A percentile compares a stretch with the other conserved stretches of the same genome.
Evolutionary conservation across 2,329 filamentous ascomycete genomes (phyloP).

Genomic region (Claviceps pazoutovae): DNA sequence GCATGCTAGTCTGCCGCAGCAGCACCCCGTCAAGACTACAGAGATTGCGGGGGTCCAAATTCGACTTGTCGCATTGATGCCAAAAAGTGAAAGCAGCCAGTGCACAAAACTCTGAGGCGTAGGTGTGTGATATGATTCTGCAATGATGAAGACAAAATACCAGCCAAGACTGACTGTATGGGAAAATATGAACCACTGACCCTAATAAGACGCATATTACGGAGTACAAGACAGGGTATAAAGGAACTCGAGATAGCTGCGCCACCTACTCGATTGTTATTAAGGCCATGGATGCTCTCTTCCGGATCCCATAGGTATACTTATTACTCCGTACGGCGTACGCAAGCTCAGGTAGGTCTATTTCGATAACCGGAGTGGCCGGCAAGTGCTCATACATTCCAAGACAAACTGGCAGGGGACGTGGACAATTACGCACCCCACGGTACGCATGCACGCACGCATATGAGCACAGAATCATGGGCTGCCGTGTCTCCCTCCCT

Average conservation of each 20-base stretch:
- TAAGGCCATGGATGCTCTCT: background rate
- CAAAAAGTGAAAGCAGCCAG: background rate
- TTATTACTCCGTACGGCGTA: no score
- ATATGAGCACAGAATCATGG: background rate
- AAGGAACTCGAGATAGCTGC: background rate
- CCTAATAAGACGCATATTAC: background rate
- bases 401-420: background rate
- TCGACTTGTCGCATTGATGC: background rate
- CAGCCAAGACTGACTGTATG: background rate
- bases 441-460: background rate
- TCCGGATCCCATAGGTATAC: background rate
- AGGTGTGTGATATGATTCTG: background rate
- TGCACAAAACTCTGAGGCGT: background rate
- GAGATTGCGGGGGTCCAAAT: background rate
- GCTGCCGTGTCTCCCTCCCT: background rate
- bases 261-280: background rate
- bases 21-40: background rate
- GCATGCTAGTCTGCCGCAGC: background rate
- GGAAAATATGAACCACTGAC: background rate
- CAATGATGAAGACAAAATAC: background rate
- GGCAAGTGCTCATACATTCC: background rate
- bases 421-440: background rate
- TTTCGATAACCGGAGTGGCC: background rate
- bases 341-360: background rate
- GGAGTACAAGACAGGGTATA: background rate